A percentile compares a stretch with the other conserved stretches of the same genome.
These are phyloP conservation scores for Phyllachora maydis DNA, from an alignment of 2,329 filamentous ascomycete genomes.

Conservation along the genomic window DNA sequence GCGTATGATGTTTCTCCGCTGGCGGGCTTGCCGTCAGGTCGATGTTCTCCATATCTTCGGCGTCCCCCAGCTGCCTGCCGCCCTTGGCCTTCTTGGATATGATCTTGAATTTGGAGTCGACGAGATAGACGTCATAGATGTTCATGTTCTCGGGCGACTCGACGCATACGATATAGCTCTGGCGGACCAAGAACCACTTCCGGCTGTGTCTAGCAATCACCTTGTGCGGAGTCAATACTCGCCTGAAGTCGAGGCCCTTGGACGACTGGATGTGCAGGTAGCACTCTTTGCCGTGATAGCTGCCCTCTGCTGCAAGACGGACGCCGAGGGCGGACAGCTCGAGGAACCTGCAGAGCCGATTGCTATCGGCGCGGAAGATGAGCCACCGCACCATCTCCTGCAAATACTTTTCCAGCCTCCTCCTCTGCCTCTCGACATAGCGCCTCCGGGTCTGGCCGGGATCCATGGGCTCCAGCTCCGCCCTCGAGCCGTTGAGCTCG, in stretches of 20 bases:
- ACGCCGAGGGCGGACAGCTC: conserved; percentile 90
- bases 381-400: conserved; percentile 90
- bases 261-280: conserved; percentile 81
- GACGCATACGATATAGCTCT: conserved; percentile 96
- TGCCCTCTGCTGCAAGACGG: conserved; percentile 80
- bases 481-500: conserved; percentile 22
- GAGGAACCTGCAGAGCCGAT: conserved; percentile 84
- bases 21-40: conserved; percentile 17
- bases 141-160: conserved; percentile 98
- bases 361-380: conserved; percentile 92
- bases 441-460: conserved; percentile 32
- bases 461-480: conserved; percentile 23
- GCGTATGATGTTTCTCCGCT: conserved; percentile 50
- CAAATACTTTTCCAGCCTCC: conserved; percentile 73
- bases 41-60: conserved; percentile 14
- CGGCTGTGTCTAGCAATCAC: conserved; percentile 68
- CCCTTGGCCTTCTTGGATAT: conserved; percentile 49
- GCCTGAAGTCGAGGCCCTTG: conserved; percentile 72
- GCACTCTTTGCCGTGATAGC: conserved; percentile 95
- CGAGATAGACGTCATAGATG: conserved; percentile 95
- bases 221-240: conserved; percentile 57
- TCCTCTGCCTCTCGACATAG: conserved; percentile 67
- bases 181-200: conserved; percentile 95
- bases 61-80: conserved; percentile 22
- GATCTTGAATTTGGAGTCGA: conserved; percentile 72